Base-by-base conservation (phyloP, 2,329 filamentous ascomycete genomes). In the Cladosporium colombiae region DNA sequence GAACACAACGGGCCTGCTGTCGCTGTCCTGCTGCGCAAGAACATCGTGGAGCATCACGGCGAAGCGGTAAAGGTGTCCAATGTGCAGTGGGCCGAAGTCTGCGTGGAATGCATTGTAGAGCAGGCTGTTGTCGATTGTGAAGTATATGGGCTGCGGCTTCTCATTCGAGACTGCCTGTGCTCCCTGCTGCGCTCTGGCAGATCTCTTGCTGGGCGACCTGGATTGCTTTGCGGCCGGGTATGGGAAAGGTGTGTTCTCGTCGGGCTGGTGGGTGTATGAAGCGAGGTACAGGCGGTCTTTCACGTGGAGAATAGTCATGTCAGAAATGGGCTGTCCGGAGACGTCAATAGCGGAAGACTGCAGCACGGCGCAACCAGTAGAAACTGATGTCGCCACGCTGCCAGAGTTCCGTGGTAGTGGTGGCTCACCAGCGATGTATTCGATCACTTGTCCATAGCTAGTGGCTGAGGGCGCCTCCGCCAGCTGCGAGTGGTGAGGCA, bases 31-130 rank as follows among this genome's bases (percentile, higher is more conserved):
- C 66, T 93, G 92, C 18, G 92, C 94, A 40, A 99, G 85, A 56
- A 98, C 92, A 73, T 98, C 94, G 76, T 99, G 95, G 76, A 99
- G 92, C 74, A 94, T 90, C 63, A 98, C 91, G 5, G 95, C 94
- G 78, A 98, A 99, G 69, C 95, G 88, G 83, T 98, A 99, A 49
- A 99, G 83, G 78, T 99, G 95, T 29, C 95, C 95, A 72, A 99
- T 96, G 82, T 99, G 95, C 67, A 99, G 84, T 74, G 95, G 95
- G 74, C 95, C 95, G 78, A 99, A 99, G 81, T 99, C 95, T 74
- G 96, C 93, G 81, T 98, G 93, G 80, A 99, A 99, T 35, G 94
- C 93, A 79, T 99, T 99, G 85, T 99, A 99, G 56, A 97, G 85
- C 53, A 99, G 88, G 49, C 85, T 90, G 61, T 70, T 69, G 77